Evolutionary conservation across 148 eudicot genomes (phyloP), one percentile per base, ranked within the genome.

Genomic region (Chenopodium formosanum): DNA sequence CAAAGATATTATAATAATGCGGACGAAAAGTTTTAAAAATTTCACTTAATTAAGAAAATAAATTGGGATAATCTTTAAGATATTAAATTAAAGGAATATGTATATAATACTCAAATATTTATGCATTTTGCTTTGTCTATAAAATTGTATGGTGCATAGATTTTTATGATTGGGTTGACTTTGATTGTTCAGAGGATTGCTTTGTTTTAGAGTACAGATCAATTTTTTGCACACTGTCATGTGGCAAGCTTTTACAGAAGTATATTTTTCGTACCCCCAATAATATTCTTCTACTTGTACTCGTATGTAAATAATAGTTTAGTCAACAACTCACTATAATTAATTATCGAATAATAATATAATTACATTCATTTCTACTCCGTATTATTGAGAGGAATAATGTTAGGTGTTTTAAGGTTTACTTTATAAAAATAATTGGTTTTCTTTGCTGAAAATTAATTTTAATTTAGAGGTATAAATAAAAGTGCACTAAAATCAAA

Each of bases 141-240:
- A 20, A 62, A 20, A 22, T 20, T 22, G 13, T n/a, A 62, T 62
- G 66, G 22, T 62, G 9, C 66, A 8, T 62, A 25, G 27, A 62
- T 14, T 29, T 69, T 17, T 7, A 70, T 70, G 13, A 70, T 16
- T 70, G 14, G 74, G 74, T 70, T 70, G 74, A 70, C 52, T 70
- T 70, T 70, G 13, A 70, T 19, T 37, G 25, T 70, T 19, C 27
- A 70, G n/a, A 40, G 14, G 48, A 40, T 37, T 37, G 52, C 74
- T 7, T 70, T 40, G 74, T 22, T 70, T 70, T 23, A 40, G 27
- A 70, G 50, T 70, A 40, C 23, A 70, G 74, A 19, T 27, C 27
- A 37, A 62, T n/a, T 44, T 44, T 37, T 4, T 70, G 50, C 23
- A 40, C 72, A 29, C 34, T 68, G 72, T 68, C 72, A 68, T 29